phyloP scores from a whole-genome alignment of 2,329 filamentous ascomycete genomes.

The Zymoseptoria pseudotritici region DNA sequence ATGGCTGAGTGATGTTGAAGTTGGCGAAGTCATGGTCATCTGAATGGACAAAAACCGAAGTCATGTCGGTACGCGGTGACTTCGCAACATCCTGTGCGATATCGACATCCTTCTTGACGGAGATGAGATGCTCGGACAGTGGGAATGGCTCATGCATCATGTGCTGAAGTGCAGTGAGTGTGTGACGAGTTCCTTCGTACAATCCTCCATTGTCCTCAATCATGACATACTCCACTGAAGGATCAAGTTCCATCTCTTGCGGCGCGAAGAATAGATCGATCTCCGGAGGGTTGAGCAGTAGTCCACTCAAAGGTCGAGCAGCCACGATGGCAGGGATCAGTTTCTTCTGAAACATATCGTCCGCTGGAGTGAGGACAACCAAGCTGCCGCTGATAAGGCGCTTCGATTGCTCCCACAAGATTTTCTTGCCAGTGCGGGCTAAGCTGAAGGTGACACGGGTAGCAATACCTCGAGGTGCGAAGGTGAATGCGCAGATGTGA shows the following conservation, averaged over 20 bases:
- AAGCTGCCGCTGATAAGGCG: constrained; percentile 49
- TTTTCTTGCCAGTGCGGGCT: constrained; percentile 54
- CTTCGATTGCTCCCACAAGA: constrained; percentile 60
- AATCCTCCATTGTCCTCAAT: constrained; percentile 67
- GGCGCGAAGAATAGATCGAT: constrained; percentile 68
- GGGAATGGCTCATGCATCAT: constrained; percentile 51
- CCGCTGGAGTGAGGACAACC: constrained; percentile 47
- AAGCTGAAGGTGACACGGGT: constrained; percentile 65
- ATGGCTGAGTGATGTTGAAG: constrained; percentile 48
- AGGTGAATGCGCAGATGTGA: constrained; percentile 56
- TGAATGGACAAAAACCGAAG: constrained; percentile 13
- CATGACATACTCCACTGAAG: constrained; percentile 66
- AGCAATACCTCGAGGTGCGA: constrained; percentile 56
- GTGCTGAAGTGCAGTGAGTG: constrained; percentile 65
- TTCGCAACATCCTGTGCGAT: constrained; percentile 48
- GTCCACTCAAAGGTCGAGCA: constrained; percentile 54
- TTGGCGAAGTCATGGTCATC: constrained; percentile 34
- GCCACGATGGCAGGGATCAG: constrained; percentile 68
- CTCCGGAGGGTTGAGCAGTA: constrained; percentile 60
- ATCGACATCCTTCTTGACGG: constrained; percentile 38
- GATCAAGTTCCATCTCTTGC: constrained; percentile 60
- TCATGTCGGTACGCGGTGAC: constrained; percentile 46
- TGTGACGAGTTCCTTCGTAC: constrained; percentile 69
- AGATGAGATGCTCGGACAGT: constrained; percentile 55
- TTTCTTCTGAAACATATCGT: constrained; percentile 55